Percentiles rank a stretch among this genome's conserved stretches.
phyloP scores from a whole-genome alignment of 331 rosid genomes.

The Dryas integrifolia region DNA sequence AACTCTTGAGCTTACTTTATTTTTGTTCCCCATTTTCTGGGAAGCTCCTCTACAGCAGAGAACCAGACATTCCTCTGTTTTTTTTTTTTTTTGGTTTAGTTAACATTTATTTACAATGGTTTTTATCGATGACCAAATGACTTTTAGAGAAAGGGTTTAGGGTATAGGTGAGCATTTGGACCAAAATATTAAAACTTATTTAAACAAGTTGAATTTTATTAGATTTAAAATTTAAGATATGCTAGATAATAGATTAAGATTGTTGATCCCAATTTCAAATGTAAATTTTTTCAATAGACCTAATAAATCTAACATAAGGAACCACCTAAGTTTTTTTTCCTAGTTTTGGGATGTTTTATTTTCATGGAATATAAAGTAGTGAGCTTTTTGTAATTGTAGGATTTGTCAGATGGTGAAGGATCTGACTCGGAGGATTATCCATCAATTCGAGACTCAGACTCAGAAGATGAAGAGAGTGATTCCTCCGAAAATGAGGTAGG shows the following conservation, averaged over 20 bases:
- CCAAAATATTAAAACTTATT: neutral
- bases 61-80: neutral
- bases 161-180: neutral
- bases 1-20: neutral
- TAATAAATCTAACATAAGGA: neutral
- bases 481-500: conserved; percentile 40
- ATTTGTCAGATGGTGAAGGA: conserved; percentile 35
- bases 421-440: conserved; percentile 38
- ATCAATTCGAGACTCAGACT: conserved; percentile 44
- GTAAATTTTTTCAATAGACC: neutral
- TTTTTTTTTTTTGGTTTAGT: neutral
- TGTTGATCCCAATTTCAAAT: neutral
- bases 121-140: neutral
- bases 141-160: neutral
- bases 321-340: too few relatives aligned
- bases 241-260: neutral
- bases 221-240: neutral
- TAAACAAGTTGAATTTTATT: neutral
- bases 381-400: conserved; percentile 29
- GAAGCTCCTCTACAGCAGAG: neutral
- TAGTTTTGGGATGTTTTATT: neutral
- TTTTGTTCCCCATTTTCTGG: neutral
- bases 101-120: neutral
- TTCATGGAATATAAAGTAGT: neutral
- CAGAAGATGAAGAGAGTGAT: conserved; percentile 33